Base-by-base conservation (phyloP, 2,329 filamentous ascomycete genomes). In the Colletotrichum sojae region DNA sequence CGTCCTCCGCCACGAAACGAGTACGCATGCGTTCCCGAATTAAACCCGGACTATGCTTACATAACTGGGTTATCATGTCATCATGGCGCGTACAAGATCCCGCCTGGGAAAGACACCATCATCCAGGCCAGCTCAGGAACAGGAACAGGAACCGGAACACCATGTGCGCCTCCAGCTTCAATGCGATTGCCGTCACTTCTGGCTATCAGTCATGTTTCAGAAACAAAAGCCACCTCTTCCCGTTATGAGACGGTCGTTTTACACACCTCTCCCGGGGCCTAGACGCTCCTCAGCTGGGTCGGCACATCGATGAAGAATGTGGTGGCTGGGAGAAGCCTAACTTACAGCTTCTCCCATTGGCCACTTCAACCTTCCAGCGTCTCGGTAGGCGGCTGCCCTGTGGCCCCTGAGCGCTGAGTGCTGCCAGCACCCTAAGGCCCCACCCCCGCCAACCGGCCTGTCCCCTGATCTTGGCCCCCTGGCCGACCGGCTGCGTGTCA, bases 401-500 rank as follows among this genome's bases (percentile, higher is more conserved):
- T 31, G 6, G 27, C 20, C 13, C 40, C 55, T 57, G 55, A 36
- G 31, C 4, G 31, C 27, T 10, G 9, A n/a, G 5, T 43, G n/a
- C 46, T 12, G 31, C 56, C 43, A n/a, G 39, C 40, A 45, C 27
- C 48, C 48, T 43, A 59, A 43, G 40, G 56, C 45, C 10, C 31
- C 55, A 58, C 25, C 56, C 56, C 56, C 27, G 43, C 56, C 22
- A 40, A 40, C 36, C 39, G 16, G 15, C 13, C 40, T 15, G 40
- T n/a, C 12, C 20, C 46, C n/a, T 49, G 46, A 18, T 10, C 18
- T 18, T 10, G 13, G 4, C 46, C 20, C 39, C 61, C 61, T 58
- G 45, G 52, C 59, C 60, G 65, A 59, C 60, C 60, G 65, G 65
- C 60, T 61, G 54, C 39, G 18, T 13, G 40, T 27, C 43, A 31